Evolutionary conservation across 352 stramenopile species (phyloP).

Genomic region (Phytophthora chlamydospora): DNA sequence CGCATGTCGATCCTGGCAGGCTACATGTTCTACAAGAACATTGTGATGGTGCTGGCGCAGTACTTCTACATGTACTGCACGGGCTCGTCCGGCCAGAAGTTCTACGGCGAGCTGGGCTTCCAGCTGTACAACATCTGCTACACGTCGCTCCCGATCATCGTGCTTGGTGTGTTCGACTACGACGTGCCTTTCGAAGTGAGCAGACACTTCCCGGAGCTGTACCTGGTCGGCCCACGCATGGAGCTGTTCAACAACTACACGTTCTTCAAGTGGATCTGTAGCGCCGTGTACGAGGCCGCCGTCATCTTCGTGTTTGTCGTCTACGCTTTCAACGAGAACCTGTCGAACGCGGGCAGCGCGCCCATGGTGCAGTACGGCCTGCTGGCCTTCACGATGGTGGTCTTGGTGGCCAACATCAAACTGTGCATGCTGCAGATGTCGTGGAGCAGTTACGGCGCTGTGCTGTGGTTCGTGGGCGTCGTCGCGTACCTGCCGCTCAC

Average conservation of each 20-base stretch:
- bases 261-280: conserved; percentile 88
- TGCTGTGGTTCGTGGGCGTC: conserved; percentile 69
- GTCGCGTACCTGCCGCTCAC: conserved; percentile 70
- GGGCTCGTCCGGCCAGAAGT: conserved; percentile 90
- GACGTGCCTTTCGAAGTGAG: conserved; percentile 75
- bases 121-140: conserved; percentile 95
- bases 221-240: conserved; percentile 73
- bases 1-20: conserved; percentile 93
- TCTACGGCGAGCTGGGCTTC: conserved; percentile 80
- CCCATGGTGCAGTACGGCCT: conserved; percentile 92
- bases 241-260: conserved; percentile 85
- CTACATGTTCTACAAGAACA: conserved; percentile 99
- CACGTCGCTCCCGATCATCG: conserved; percentile 92
- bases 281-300: conserved; percentile 68
- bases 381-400: conserved; percentile 93
- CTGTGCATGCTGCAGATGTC: conserved; percentile 82
- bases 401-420: conserved; percentile 95
- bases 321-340: conserved; percentile 75
- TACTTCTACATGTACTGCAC: conserved; percentile 94
- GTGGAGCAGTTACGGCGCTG: conserved; percentile 55
- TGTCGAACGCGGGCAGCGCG: conserved; percentile 84
- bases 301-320: conserved; percentile 77
- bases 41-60: conserved; percentile 88
- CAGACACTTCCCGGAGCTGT: conserved; percentile 77
- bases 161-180: conserved; percentile 80